Base-by-base conservation (phyloP, 1,284 basidiomycete genomes). In the Rhodotorula sp. region DNA sequence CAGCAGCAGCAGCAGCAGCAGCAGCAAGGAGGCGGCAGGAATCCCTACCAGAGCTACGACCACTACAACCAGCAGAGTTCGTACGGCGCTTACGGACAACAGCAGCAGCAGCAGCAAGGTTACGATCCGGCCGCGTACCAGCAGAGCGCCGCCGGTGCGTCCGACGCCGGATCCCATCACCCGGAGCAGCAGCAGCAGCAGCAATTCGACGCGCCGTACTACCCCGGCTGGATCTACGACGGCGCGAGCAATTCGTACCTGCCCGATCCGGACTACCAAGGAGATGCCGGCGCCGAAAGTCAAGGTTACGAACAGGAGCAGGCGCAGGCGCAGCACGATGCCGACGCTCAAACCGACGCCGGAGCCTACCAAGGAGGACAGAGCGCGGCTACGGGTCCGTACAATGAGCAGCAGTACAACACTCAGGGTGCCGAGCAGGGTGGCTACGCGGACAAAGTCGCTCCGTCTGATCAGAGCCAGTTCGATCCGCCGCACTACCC, bases 161-260 rank as follows among this genome's bases (percentile, higher is more conserved):
- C 59, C 24, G 37, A 42, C 10, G 37, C 37, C 37, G 37, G 37
- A 42, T 42, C 37, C 37, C 37, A 42, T 14, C 37, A 42, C 37
- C 37, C 37, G 55, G 51, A 33, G 24, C 24, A n/a, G 49, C 17
- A 20, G 20, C 57, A 54, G 37, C 63, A 48, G 53, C 46, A 49
- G 15, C 60, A 51, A 42, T 64, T 62, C 49, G 71, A 72, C n/a
- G 55, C 58, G 6, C 69, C 69, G 2, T 57, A 61, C 67, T 75
- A 75, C 55, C 74, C 74, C 12, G 74, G 74, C 29, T 75, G 67
- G 67, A 29, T 70, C 37, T 75, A 73, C 67, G 68, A 73, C 62
- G 56, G 61, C 22, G 56, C 67, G 6, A 63, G 69, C 22, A 73
- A 73, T 57, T 67, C 67, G 33, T 75, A 75, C 66, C 30, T 67